Conservation (phyloP, 306 rosid genomes). For the Sesbania bispinosa region DNA sequence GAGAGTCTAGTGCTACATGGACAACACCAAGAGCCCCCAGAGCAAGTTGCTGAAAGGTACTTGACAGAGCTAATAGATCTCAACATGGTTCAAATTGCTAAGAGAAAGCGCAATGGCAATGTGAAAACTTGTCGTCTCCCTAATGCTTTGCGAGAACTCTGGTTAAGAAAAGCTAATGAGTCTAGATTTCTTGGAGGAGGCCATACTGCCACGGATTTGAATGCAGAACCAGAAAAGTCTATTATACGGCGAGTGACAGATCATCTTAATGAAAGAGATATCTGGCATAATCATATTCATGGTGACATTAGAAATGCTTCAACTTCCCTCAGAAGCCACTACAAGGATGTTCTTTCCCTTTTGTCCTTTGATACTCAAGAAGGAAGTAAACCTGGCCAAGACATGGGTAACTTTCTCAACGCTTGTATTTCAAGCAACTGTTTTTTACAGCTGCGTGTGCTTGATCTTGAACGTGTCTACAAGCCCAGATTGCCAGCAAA, state of each 20-base stretch:
- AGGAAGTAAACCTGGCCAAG: conserved; percentile 37
- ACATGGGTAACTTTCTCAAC: conserved; percentile 9
- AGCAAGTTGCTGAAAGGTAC: conserved; percentile 19
- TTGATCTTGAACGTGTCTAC: conserved; percentile 45
- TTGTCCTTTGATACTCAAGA: conserved; percentile 28
- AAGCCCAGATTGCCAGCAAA: conserved; percentile 35
- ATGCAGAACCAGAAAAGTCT: neutral
- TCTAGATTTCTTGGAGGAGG: neutral
- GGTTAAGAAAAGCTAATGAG: neutral
- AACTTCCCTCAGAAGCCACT: neutral
- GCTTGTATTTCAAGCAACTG: neutral
- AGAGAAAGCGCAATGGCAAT: conserved; percentile 28
- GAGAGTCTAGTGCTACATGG: neutral
- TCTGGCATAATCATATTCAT: conserved; percentile 16
- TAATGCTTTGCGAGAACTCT: neutral
- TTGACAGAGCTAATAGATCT: conserved; percentile 24
- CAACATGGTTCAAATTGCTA: conserved; percentile 15
- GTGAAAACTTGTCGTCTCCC: conserved; percentile 35
- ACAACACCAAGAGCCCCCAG: neutral
- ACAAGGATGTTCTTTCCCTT: conserved; percentile 18
- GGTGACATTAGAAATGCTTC: neutral
- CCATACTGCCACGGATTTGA: neutral
- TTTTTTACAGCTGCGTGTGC: conserved; percentile 17
- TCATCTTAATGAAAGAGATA: neutral
- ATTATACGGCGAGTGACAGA: neutral